Conservation (phyloP, 805 yeast species). For the Ogataea nitratoaversa region DNA sequence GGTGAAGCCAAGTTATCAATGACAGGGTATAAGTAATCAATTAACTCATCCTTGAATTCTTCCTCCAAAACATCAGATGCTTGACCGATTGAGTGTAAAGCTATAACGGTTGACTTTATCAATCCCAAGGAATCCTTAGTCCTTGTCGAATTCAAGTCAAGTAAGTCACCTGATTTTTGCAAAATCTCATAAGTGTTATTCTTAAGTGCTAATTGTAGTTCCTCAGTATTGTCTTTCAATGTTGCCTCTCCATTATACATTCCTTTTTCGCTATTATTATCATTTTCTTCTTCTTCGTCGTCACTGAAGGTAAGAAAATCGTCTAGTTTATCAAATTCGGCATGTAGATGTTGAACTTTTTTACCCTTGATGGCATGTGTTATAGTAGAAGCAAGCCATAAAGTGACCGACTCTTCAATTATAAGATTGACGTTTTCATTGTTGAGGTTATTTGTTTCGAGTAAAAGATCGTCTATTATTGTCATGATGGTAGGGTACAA, state of each 20-base stretch:
- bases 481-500: background rate
- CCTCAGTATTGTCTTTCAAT: background rate
- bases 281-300: slow-evolving; percentile 13
- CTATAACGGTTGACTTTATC: slow-evolving; percentile 24
- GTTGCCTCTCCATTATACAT: background rate
- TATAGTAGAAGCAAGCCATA: slow-evolving; percentile 38
- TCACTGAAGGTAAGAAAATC: slow-evolving; percentile 22
- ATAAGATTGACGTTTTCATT: slow-evolving; percentile 6
- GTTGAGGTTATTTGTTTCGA: background rate
- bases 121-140: slow-evolving; percentile 8
- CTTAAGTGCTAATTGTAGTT: slow-evolving; percentile 1
- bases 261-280: background rate
- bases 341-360: background rate
- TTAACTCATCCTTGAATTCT: slow-evolving; percentile 51
- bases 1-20: slow-evolving; percentile 66
- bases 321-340: slow-evolving; percentile 4
- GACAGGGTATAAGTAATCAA: slow-evolving; percentile 69
- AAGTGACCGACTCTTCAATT: slow-evolving; percentile 22
- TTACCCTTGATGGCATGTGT: slow-evolving; percentile 5
- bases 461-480: slow-evolving; percentile 2
- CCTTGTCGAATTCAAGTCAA: slow-evolving; percentile 32
- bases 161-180: slow-evolving; percentile 39
- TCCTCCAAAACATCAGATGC: slow-evolving; percentile 29
- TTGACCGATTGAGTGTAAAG: slow-evolving; percentile 41
- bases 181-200: slow-evolving; percentile 30